These are phyloP conservation scores for Solanum hybrid DNA, from an alignment of 305 asterid genomes.

Conservation along the genomic window DNA sequence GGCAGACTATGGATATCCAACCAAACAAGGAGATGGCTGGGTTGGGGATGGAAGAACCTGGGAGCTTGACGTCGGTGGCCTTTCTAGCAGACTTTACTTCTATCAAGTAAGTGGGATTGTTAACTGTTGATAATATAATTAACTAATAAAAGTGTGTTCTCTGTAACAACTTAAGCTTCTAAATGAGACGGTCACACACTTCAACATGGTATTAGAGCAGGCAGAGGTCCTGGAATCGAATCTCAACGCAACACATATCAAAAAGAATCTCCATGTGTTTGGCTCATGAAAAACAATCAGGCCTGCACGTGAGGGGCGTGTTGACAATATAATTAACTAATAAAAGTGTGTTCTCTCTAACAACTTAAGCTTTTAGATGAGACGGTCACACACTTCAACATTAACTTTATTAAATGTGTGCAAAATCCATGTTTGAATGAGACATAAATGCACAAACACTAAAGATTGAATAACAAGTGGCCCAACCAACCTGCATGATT, in stretches of 20 bases:
- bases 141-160: not conserved
- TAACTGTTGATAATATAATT: too few relatives aligned
- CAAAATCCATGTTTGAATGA: not conserved
- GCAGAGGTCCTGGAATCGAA: not conserved
- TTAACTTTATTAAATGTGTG: not conserved
- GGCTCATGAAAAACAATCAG: not conserved
- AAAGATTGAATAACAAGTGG: not conserved
- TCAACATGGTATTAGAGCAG: not conserved
- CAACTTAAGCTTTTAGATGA: too few relatives aligned
- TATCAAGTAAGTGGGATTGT: conserved; percentile 34
- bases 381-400: not conserved
- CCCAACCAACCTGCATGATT: not conserved
- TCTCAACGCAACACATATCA: not conserved
- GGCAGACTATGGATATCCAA: conserved; percentile 65
- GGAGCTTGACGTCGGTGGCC: conserved; percentile 74
- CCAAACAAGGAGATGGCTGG: conserved; percentile 64
- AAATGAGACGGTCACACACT: not conserved
- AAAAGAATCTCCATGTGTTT: not conserved
- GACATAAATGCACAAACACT: not conserved
- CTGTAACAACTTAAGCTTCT: not conserved
- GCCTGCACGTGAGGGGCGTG: not conserved
- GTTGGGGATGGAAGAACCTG: conserved; percentile 47
- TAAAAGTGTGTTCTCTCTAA: not conserved
- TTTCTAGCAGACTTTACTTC: conserved; percentile 64
- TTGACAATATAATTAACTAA: not conserved